phyloP scores from a whole-genome alignment of 257 asterid genomes.

The Mitragyna speciosa region DNA sequence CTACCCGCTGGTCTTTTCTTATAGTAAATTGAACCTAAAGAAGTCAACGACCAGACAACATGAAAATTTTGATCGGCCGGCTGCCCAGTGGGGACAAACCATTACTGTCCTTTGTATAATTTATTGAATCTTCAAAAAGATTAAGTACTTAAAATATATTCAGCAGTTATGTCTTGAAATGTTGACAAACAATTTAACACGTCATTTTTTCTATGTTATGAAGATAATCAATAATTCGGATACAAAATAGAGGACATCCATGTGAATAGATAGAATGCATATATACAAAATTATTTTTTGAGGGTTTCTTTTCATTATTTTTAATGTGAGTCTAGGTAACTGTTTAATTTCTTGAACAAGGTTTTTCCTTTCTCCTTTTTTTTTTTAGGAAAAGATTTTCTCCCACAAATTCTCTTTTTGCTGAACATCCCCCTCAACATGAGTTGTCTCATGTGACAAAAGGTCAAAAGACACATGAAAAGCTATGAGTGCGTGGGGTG shows the following conservation, averaged over 20 bases:
- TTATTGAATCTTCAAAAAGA: neutral
- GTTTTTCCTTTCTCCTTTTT: too few relatives aligned
- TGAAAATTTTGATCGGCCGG: constrained; percentile 9
- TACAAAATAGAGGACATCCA: neutral
- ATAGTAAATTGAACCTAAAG: neutral
- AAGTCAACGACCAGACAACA: constrained; percentile 8
- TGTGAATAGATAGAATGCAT: too few relatives aligned
- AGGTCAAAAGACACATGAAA: constrained; percentile 24
- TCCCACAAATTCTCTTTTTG: constrained; percentile 2
- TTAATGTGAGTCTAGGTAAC: neutral
- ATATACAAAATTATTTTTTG: neutral
- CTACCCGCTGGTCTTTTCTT: neutral
- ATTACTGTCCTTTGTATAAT: neutral
- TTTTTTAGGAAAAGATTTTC: too few relatives aligned
- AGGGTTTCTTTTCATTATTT: neutral
- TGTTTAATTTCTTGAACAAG: neutral
- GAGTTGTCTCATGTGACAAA: constrained; percentile 30
- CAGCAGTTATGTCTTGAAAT: neutral
- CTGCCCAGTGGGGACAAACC: neutral
- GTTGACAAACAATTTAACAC: neutral
- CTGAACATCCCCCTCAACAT: constrained; percentile 7
- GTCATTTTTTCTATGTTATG: neutral
- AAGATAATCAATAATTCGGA: neutral
- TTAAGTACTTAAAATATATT: neutral
- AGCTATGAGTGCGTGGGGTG: constrained; percentile 15